Evolutionary conservation across 1,139 yeast genomes (phyloP).

Genomic region (Pichia sp.): DNA sequence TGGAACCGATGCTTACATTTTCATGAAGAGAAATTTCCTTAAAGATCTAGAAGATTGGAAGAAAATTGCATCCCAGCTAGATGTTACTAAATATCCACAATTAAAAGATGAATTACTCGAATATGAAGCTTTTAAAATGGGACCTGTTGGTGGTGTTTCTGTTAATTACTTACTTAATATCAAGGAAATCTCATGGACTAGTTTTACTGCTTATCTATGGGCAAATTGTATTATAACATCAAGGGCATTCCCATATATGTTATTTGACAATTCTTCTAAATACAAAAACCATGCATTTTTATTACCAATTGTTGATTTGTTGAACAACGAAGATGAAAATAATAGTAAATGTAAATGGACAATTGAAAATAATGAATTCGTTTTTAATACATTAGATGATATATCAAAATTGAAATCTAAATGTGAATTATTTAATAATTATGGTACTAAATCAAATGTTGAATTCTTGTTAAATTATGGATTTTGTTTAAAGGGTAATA

Average conservation of each 20-base stretch:
- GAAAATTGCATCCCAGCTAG: constrained; percentile 18
- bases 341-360: constrained; percentile 63
- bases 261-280: constrained; percentile 30
- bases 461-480: constrained; percentile 66
- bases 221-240: constrained; percentile 64
- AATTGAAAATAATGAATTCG: constrained; percentile 26
- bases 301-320: constrained; percentile 69
- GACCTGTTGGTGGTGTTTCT: constrained; percentile 18
- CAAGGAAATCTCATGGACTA: constrained; percentile 43
- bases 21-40: constrained; percentile 34
- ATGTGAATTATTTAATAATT: constrained; percentile 63
- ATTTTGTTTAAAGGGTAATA: constrained; percentile 56
- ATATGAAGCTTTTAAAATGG: constrained; percentile 22
- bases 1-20: constrained; percentile 54
- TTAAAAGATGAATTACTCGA: constrained; percentile 30
- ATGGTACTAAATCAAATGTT: constrained; percentile 82
- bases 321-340: constrained; percentile 56
- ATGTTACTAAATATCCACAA: constrained; percentile 12
- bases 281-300: constrained; percentile 54
- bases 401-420: constrained; percentile 35
- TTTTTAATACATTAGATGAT: constrained; percentile 26
- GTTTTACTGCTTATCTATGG: constrained; percentile 69
- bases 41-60: constrained; percentile 51
- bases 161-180: constrained; percentile 17
- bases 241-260: constrained; percentile 68